Evolutionary conservation across 2,329 filamentous ascomycete species (phyloP).

Genomic region (Pseudogymnoascus sp.): DNA sequence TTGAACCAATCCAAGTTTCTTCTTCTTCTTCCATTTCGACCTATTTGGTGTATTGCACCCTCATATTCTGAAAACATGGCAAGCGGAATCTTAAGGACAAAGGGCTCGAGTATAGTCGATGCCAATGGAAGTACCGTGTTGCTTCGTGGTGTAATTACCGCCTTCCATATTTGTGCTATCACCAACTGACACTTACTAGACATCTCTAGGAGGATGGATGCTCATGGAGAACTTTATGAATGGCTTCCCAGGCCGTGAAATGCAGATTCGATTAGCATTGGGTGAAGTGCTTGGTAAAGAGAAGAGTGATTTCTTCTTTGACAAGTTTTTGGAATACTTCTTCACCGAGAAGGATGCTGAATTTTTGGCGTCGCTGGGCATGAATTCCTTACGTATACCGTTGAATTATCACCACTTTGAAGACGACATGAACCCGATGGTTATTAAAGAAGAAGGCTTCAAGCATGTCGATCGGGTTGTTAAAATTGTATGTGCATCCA

Average conservation of each 20-base stretch:
- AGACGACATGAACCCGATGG: conserved; percentile 43
- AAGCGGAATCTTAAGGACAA: conserved; percentile 30
- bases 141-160: conserved; percentile 25
- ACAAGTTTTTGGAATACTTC: conserved; percentile 41
- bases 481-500: conserved; percentile 19
- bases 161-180: not conserved
- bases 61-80: not conserved
- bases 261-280: conserved; percentile 47
- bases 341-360: conserved; percentile 52
- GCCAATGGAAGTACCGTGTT: conserved; percentile 32
- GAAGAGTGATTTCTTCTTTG: conserved; percentile 54
- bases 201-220: conserved; percentile 29
- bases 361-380: conserved; percentile 47
- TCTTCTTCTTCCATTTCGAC: not conserved
- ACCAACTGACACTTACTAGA: conserved; percentile 27
- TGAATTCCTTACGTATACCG: conserved; percentile 53
- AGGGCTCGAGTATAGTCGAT: conserved; percentile 35
- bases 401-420: conserved; percentile 55
- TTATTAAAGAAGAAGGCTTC: conserved; percentile 42
- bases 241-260: conserved; percentile 53
- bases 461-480: conserved; percentile 43
- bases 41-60: not conserved
- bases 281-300: conserved; percentile 46
- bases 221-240: conserved; percentile 57
- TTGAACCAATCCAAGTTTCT: not conserved